These are phyloP conservation scores for Mangifera indica DNA, from an alignment of 345 rosid species.

Conservation along the genomic window DNA sequence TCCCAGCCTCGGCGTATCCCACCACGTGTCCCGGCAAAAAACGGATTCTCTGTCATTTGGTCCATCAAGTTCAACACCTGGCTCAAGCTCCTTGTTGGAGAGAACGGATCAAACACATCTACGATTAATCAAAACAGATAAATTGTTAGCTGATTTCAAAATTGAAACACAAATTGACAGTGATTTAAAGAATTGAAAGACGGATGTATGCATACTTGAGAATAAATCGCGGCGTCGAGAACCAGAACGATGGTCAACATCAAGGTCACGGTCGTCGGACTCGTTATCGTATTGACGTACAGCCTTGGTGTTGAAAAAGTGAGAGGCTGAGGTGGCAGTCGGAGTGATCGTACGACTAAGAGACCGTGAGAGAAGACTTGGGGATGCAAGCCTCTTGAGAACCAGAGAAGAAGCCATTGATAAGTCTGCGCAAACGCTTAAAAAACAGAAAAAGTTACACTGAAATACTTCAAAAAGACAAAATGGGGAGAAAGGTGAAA, in stretches of 20 bases:
- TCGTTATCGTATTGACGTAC: constrained; percentile 27
- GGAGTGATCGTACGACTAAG: constrained; percentile 9
- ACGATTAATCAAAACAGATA: background rate
- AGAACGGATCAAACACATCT: constrained; percentile 64
- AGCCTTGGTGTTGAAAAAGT: constrained; percentile 46
- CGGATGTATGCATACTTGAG: constrained; percentile 27
- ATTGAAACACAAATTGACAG: background rate
- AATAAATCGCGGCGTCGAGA: constrained; percentile 43
- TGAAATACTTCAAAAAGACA: background rate
- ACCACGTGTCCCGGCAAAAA: constrained; percentile 37
- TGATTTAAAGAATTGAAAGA: background rate
- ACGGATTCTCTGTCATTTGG: constrained; percentile 48
- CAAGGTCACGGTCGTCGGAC: constrained; percentile 11
- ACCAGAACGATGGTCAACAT: constrained; percentile 23
- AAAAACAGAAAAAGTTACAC: background rate
- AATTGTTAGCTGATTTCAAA: background rate
- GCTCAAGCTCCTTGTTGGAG: constrained; percentile 57
- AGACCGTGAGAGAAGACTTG: constrained; percentile 21
- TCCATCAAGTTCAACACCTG: constrained; percentile 70
- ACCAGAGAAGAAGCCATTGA: constrained; percentile 49
- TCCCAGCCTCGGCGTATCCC: constrained; percentile 38
- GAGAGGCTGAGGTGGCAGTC: constrained; percentile 24
- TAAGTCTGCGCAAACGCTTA: background rate
- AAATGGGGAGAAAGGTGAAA: background rate
- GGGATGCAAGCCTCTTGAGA: constrained; percentile 39